phyloP scores from a whole-genome alignment of 768 basidiomycete species.

The Kwoniella shandongensis region DNA sequence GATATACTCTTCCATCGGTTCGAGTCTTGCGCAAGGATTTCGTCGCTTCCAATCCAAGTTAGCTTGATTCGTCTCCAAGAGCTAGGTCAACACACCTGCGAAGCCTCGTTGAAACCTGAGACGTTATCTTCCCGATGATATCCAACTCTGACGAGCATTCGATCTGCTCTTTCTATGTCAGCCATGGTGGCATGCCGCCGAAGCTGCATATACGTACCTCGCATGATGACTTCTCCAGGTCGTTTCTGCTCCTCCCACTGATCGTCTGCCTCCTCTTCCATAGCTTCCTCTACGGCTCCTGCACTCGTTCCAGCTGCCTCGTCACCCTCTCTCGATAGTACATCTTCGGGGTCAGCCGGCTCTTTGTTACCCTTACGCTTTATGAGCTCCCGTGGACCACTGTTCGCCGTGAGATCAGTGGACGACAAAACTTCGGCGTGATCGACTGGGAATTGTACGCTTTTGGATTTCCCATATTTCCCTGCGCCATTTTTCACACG shows the following conservation, averaged over 20 bases:
- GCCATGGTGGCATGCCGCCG: too few relatives aligned
- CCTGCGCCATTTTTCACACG: conserved; percentile 7
- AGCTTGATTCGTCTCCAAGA: conserved; percentile 30
- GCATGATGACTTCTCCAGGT: conserved; percentile 64
- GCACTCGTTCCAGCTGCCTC: conserved; percentile 67
- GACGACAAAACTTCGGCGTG: conserved; percentile 1
- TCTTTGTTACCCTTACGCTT: conserved; percentile 41
- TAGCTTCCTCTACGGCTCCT: conserved; percentile 58
- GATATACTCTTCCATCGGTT: conserved; percentile 77
- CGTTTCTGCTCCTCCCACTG: conserved; percentile 20
- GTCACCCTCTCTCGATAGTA: conserved; percentile 64
- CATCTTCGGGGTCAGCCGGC: conserved; percentile 64
- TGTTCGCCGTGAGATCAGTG: not conserved
- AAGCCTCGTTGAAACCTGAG: conserved; percentile 35
- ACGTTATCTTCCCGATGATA: conserved; percentile 59
- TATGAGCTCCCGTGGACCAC: not conserved
- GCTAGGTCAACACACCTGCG: conserved; percentile 18
- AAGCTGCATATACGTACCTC: conserved; percentile 60
- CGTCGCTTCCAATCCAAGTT: conserved; percentile 63
- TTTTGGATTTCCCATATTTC: conserved; percentile 18
- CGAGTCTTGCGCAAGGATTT: conserved; percentile 57
- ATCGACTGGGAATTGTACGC: conserved; percentile 47
- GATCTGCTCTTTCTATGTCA: too few relatives aligned
- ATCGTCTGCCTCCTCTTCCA: conserved; percentile 33
- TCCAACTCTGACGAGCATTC: conserved; percentile 80